Base-by-base conservation (phyloP, 169 alveolate genomes). In the Cryptosporidium viatorum region DNA sequence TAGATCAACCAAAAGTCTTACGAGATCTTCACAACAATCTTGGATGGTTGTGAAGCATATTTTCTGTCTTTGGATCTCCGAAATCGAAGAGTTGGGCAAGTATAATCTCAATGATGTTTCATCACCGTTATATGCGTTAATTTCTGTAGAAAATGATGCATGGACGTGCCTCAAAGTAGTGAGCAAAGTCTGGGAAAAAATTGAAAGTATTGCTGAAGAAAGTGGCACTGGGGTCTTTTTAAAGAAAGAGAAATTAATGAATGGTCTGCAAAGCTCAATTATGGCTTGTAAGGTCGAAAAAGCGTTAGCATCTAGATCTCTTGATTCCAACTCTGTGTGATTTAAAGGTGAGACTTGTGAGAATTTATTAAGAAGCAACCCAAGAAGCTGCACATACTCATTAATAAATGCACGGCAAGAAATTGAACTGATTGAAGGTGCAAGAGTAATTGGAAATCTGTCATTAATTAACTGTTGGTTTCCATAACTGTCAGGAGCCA, bases 1-100 rank as follows among this genome's bases (percentile, higher is more conserved):
- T 2, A 80, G 51, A 16, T 67, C 89, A 26, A 35, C 41, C n/a
- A 80, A 26, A n/a, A 80, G 75, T 21, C 62, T 41, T 33, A 80
- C 68, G 16, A 80, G 69, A 41, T 80, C 75, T 29, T 80, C 75
- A 41, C 89, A 80, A 26, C 89, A 80, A 80, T 80, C 89, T 48
- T 80, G 89, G 62, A 80, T 80, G 29, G 75, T 80, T 29, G 75
- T 59, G 2, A 80, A 45, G 52, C 89, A 62, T n/a, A 62, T 65
- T 39, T 59, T 62, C 35, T 80, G 89, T 59, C 70, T 80, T 33
- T 73, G 86, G 21, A 73, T 51, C 51, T 73, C 86, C 29, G 86
- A 73, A 37, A 59, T 73, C 21, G 62, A 50, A 26, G 18, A 26
- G 31, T n/a, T 58, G 4, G 70, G 50, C 2, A 71, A 29, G 65